Conservation (phyloP, 441 rosid genomes). For the Adansonia madagascariensis region DNA sequence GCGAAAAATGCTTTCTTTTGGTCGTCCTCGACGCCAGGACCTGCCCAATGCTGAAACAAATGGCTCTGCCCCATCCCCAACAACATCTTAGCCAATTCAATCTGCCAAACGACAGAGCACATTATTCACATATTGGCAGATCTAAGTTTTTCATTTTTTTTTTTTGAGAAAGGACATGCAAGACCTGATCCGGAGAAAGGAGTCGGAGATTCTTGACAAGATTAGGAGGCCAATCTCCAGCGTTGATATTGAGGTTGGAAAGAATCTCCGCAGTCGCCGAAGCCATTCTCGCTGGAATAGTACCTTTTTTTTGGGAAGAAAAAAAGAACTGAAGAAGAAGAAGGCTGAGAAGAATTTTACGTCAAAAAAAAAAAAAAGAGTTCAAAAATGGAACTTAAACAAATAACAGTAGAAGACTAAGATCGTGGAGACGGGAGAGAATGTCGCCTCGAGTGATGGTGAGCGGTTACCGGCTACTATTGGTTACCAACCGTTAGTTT, state of each 20-base stretch:
- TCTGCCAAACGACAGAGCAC: constrained; percentile 42
- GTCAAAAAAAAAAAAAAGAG: too few species aligned
- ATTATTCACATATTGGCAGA: not conserved
- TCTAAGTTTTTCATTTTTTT: too few species aligned
- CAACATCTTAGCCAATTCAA: constrained; percentile 74
- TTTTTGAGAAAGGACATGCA: not conserved
- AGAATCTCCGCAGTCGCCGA: constrained; percentile 38
- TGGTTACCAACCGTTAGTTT: too few species aligned
- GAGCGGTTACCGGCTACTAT: too few species aligned
- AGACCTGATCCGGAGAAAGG: constrained; percentile 68
- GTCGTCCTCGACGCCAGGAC: constrained; percentile 66
- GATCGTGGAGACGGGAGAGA: too few species aligned
- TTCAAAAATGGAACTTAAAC: too few species aligned
- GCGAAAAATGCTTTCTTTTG: constrained; percentile 66
- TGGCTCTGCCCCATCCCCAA: constrained; percentile 76
- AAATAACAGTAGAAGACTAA: too few species aligned
- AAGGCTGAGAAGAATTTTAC: too few species aligned
- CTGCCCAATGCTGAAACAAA: constrained; percentile 78
- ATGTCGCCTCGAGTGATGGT: too few species aligned
- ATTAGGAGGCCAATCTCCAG: constrained; percentile 55
- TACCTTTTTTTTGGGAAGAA: too few species aligned
- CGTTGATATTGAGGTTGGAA: constrained; percentile 40
- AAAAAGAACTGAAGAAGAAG: too few species aligned
- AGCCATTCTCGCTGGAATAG: constrained; percentile 32
- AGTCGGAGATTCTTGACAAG: constrained; percentile 61